A percentile compares a stretch with the other conserved stretches of the same genome.
Conservation (phyloP, 306 rosid genomes). For the Trichosanthes cucumerina region DNA sequence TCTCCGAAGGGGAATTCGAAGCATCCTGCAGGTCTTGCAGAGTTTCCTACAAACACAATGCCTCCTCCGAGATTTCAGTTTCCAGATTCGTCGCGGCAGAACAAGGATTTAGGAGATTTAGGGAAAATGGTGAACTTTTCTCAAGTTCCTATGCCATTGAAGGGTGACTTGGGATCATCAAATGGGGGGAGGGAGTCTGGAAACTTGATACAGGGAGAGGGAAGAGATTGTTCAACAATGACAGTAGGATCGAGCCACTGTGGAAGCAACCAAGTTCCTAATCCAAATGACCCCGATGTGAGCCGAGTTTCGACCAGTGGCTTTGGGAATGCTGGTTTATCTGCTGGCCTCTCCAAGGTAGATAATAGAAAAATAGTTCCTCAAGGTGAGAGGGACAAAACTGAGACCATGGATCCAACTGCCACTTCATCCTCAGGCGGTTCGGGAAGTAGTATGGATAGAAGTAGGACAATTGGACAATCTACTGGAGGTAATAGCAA, state of each 20-base stretch:
- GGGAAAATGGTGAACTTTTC: constrained; percentile 32
- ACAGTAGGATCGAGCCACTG: constrained; percentile 69
- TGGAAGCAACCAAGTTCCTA: constrained; percentile 56
- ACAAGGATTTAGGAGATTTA: constrained; percentile 18
- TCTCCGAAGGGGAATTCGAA: constrained; percentile 24
- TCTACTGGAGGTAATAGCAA: constrained; percentile 41
- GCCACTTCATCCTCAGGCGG: constrained; percentile 64
- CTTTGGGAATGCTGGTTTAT: constrained; percentile 32
- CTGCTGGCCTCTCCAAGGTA: constrained; percentile 27
- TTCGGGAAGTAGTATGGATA: constrained; percentile 57
- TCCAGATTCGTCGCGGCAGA: constrained; percentile 27
- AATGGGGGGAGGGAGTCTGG: constrained; percentile 26
- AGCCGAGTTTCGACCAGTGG: constrained; percentile 40
- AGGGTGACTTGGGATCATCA: constrained; percentile 26
- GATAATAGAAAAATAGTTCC: constrained; percentile 25
- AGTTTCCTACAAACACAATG: constrained; percentile 34
- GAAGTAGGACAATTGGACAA: constrained; percentile 30
- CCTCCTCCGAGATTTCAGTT: constrained; percentile 47
- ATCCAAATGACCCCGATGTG: constrained; percentile 30
- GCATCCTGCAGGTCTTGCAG: constrained; percentile 23
- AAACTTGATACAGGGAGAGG: constrained; percentile 28
- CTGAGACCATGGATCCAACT: constrained; percentile 44
- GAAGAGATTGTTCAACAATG: constrained; percentile 48
- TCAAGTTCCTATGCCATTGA: constrained; percentile 21
- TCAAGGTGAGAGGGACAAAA: constrained; percentile 30